Evolutionary conservation across 805 yeast genomes (phyloP), one percentile per base, ranked within the genome.

Genomic region (Candida palmyrensis): DNA sequence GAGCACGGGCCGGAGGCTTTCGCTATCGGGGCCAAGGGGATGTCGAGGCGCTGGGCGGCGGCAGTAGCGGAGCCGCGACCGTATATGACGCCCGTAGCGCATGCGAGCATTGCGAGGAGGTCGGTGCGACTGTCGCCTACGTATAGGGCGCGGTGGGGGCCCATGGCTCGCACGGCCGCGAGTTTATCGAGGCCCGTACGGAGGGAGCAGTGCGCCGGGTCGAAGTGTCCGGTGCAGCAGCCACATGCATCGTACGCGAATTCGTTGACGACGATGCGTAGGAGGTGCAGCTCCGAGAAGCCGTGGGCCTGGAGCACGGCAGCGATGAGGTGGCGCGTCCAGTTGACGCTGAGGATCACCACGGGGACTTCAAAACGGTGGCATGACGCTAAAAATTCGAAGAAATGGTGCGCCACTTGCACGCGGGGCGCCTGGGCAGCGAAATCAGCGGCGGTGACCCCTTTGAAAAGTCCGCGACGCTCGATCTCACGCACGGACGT

Each of bases 81-180:
- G 32, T 79, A 58, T 1, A 71, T 58, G 3, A 77, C 51, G 0
- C 79, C 82, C 12, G 49, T 41, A 37, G 68, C 67, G 2, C 74
- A 70, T 23, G 59, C 61, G 9, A 73, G 37, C 50, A 79, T 53
- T 1, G 77, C 63, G 22, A 75, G 47, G 3, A 75, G 53, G 55
- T 79, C 87, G 0, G 83, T 77, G 0, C 71, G 46, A 36, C 83
- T 75, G 43, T 79, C 87, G 1, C 87, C 87, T 11, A 78, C 57
- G 44, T 78, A 79, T 15, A 66, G 50, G n/a, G n/a, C n/a, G n/a
- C n/a, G n/a, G n/a, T n/a, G n/a, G n/a, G n/a, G n/a, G n/a, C n/a
- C n/a, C 1, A 66, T 31, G 36, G 15, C 25, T 35, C 6, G 4
- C 7, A 57, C 30, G 4, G 28, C 18, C 15, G 12, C 39, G 14